A percentile compares a stretch with the other conserved stretches of the same genome.
Evolutionary conservation across 163 green algal species (phyloP).

Genomic region (Chlamydomonas reinhardtii): DNA sequence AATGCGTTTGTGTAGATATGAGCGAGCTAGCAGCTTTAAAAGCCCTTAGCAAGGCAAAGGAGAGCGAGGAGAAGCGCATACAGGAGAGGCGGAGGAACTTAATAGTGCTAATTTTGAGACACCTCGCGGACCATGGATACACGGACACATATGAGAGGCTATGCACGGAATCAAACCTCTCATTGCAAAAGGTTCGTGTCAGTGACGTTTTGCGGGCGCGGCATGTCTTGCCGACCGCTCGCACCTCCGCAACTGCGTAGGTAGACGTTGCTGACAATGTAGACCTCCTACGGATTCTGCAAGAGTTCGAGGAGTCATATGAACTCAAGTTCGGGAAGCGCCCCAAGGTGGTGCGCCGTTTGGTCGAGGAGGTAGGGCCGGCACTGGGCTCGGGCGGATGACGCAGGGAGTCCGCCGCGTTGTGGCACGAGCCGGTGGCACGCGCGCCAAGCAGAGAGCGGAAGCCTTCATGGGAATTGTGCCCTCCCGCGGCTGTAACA

Average conservation of each 20-base stretch:
- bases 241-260: conserved; percentile 52
- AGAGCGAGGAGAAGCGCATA: conserved; percentile 59
- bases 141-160: conserved; percentile 62
- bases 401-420: too few species aligned
- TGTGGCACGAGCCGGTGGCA: too few species aligned
- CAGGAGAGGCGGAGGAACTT: conserved; percentile 56
- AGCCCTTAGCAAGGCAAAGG: conserved; percentile 42
- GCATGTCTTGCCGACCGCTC: too few species aligned
- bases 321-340: conserved; percentile 74
- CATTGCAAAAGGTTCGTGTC: conserved; percentile 59
- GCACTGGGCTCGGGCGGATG: too few species aligned
- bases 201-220: not conserved
- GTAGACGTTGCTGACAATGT: conserved; percentile 83
- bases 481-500: too few species aligned
- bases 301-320: conserved; percentile 79
- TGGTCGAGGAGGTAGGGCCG: conserved; percentile 48
- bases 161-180: conserved; percentile 62
- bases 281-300: conserved; percentile 69
- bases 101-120: conserved; percentile 67
- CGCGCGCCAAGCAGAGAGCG: too few species aligned
- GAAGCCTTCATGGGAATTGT: too few species aligned
- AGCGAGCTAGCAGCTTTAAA: conserved; percentile 54
- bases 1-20: conserved; percentile 4
- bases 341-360: conserved; percentile 68
- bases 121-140: conserved; percentile 71